Conservation (phyloP, 345 rosid species). For the Geranium rotundifolium region DNA sequence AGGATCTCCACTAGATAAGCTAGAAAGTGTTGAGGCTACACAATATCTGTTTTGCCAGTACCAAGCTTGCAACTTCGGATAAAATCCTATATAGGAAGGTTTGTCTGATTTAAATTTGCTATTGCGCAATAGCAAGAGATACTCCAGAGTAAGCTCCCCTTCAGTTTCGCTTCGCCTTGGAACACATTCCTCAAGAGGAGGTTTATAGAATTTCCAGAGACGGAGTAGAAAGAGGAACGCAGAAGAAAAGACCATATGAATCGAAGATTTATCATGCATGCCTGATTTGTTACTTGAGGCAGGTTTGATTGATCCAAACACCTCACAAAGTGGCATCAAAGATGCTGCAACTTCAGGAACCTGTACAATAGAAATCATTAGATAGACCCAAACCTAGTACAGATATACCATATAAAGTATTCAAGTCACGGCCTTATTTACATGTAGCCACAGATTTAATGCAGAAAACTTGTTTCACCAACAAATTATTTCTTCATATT, state of each 20-base stretch:
- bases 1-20: conserved; percentile 34
- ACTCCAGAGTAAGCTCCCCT: conserved; percentile 42
- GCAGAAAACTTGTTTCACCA: no score
- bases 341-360: conserved; percentile 65
- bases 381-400: no score
- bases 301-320: conserved; percentile 48
- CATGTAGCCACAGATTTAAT: no score
- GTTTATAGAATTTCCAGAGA: conserved; percentile 63
- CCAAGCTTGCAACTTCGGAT: conserved; percentile 57
- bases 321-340: conserved; percentile 59
- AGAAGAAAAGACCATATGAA: conserved; percentile 48
- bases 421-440: no score
- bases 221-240: conserved; percentile 67
- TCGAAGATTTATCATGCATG: conserved; percentile 28
- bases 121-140: conserved; percentile 41
- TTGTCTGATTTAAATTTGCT: conserved; percentile 21
- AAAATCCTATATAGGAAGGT: conserved; percentile 35
- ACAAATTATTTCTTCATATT: no score
- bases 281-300: conserved; percentile 19
- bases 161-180: conserved; percentile 27
- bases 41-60: conserved; percentile 55
- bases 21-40: conserved; percentile 45
- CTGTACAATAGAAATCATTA: conserved; percentile 16
- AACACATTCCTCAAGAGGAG: conserved; percentile 33
- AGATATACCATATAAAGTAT: no score